Evolutionary conservation across 1,284 basidiomycete genomes (phyloP).

Genomic region (Afroboletus lepidellus): DNA sequence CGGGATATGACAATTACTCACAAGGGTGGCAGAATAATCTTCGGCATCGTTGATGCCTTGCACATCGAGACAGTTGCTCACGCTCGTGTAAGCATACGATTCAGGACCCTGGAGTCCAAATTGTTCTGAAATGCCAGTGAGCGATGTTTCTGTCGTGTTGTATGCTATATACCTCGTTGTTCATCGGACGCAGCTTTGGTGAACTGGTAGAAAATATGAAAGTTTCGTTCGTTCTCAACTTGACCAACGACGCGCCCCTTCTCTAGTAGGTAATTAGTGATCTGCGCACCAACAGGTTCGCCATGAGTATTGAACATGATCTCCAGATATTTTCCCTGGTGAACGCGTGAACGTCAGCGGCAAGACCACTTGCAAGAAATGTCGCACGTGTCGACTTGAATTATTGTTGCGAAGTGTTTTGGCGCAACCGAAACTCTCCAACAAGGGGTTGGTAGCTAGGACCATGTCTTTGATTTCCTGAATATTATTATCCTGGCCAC

Average conservation of each 20-base stretch:
- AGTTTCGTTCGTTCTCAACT: constrained; percentile 94
- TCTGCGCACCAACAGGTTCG: constrained; percentile 95
- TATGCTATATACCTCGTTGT: constrained; percentile 67
- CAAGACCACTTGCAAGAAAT: constrained; percentile 3
- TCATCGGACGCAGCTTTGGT: constrained; percentile 91
- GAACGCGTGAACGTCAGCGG: constrained; percentile 17
- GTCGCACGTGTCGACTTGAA: constrained; percentile 91
- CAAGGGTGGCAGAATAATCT: constrained; percentile 88
- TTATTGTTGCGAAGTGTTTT: constrained; percentile 99
- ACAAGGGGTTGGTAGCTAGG: constrained; percentile 95
- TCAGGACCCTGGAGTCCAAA: constrained; percentile 98
- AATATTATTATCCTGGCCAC: constrained; percentile 81
- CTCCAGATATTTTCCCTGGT: constrained; percentile 95
- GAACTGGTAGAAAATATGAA: constrained; percentile 99
- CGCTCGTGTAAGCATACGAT: constrained; percentile 90
- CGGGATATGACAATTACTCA: constrained; percentile 37
- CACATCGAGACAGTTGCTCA: constrained; percentile 91
- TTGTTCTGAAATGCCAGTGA: constrained; percentile 58
- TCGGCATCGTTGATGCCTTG: constrained; percentile 86
- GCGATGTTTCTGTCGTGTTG: constrained; percentile 5
- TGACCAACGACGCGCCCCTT: constrained; percentile 98
- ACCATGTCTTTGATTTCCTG: constrained; percentile 99
- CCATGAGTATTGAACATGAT: constrained; percentile 97
- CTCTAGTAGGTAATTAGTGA: constrained; percentile 98
- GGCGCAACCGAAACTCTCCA: constrained; percentile 99